These are phyloP conservation scores for Breviolum minutum DNA, from an alignment of 73 alveolate genomes.

Conservation along the genomic window DNA sequence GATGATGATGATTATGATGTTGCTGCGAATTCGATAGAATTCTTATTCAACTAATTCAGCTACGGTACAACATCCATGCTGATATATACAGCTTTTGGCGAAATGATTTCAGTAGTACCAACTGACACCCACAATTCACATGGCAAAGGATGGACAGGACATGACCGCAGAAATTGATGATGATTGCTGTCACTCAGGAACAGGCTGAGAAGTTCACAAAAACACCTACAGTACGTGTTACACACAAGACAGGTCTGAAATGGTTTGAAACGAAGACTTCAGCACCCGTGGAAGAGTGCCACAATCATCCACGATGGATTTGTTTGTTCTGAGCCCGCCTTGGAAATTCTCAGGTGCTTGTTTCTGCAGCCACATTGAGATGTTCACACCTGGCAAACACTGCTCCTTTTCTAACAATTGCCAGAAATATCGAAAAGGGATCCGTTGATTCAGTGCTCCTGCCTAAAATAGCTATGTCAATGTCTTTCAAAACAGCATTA, in stretches of 20 bases:
- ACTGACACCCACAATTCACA: no score
- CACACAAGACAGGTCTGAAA: background rate
- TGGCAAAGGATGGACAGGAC: background rate
- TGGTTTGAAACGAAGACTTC: background rate
- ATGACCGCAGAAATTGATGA: no score
- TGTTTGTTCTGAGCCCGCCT: constrained; percentile 95
- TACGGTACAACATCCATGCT: no score
- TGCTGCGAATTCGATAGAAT: no score
- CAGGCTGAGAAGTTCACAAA: constrained; percentile 97
- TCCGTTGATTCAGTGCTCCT: no score
- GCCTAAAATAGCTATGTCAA: no score
- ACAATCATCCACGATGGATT: background rate
- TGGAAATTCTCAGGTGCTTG: constrained; percentile 99
- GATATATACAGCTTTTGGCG: no score
- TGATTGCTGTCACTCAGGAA: background rate
- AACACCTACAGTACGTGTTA: background rate
- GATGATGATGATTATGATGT: no score
- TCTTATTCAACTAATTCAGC: no score
- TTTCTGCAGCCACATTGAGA: constrained; percentile 98
- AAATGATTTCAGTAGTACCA: no score
- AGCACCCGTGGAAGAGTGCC: background rate
- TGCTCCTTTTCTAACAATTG: no score
- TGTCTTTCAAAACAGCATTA: background rate
- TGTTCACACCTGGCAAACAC: constrained; percentile 97
- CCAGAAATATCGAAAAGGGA: no score